Evolutionary conservation across 2,329 filamentous ascomycete genomes (phyloP).

Genomic region (Beauveria sp.): DNA sequence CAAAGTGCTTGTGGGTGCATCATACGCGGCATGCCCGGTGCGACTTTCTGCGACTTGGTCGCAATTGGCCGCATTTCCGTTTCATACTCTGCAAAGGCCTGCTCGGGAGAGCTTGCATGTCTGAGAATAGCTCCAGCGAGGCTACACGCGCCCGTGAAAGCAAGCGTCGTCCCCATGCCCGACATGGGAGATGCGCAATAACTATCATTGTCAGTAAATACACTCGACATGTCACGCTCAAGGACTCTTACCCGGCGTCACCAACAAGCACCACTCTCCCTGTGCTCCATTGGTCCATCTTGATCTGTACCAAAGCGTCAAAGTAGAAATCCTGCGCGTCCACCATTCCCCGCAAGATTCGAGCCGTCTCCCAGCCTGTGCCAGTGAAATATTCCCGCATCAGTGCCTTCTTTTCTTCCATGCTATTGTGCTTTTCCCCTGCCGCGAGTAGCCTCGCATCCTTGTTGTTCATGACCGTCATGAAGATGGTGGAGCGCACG

Average conservation of each 20-base stretch:
- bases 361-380: conserved; percentile 36
- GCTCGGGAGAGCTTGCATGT: conserved; percentile 17
- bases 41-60: conserved; percentile 28
- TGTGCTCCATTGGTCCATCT: conserved; percentile 23
- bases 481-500: conserved; percentile 15
- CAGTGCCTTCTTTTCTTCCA: conserved; percentile 27
- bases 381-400: conserved; percentile 33
- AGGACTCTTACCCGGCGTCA: conserved; percentile 31
- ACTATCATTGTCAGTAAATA: neutral
- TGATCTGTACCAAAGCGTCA: conserved; percentile 33
- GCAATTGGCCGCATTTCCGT: conserved; percentile 31
- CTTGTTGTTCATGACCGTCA: conserved; percentile 23
- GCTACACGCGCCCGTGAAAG: conserved; percentile 40
- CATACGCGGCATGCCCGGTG: conserved; percentile 19
- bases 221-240: too few relatives aligned
- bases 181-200: conserved; percentile 38
- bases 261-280: conserved; percentile 36
- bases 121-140: conserved; percentile 39
- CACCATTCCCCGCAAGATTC: conserved; percentile 28
- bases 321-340: conserved; percentile 32
- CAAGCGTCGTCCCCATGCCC: conserved; percentile 40
- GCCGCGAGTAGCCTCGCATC: conserved; percentile 16
- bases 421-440: conserved; percentile 16
- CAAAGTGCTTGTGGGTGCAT: conserved; percentile 21
- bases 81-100: conserved; percentile 33